Evolutionary conservation across 768 basidiomycete species (phyloP), one percentile per base, ranked within the genome.

Genomic region (Collybia sp.): DNA sequence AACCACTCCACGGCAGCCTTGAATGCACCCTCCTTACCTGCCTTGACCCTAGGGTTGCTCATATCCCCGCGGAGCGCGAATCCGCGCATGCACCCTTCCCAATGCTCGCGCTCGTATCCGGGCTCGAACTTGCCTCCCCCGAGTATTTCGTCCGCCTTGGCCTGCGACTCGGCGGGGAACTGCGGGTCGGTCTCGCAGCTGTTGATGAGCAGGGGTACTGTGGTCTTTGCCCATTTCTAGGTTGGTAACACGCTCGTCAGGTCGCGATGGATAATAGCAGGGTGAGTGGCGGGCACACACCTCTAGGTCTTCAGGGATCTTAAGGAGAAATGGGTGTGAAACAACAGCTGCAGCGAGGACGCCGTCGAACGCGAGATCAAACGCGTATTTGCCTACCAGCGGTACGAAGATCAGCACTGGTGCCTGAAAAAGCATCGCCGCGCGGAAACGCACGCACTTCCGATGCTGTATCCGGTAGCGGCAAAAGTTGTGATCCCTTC

Each of bases 391-490:
- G 30, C n/a, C 35, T 37, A 18, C 35, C n/a, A 37, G 10, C n/a
- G 8, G 31, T 1, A 6, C 12, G 15, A 1, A n/a, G 2, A 30
- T 25, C 6, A 12, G 12, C 1, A n/a, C 13, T 17, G 25, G 12
- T 6, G 35, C 10, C 13, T 37, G 35, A 37, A 18, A 37, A n/a
- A 37, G 13, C n/a, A 10, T 10, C 4, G 6, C 10, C 10, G 17
- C 17, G 10, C 17, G 30, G 12, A 43, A n/a, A n/a, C n/a, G n/a
- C n/a, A 57, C 70, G 47, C 48, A 73, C 79, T 84, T 48, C 84
- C 83, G 45, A 76, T 81, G 67, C 88, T 89, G 68, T 80, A 88
- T 2, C 83, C 85, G 4, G 75, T 75, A 0, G 80, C 79, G 0
- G 67, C 84, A 47, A 89, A 73, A 6, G 58, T 59, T 1, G 68